A percentile compares a stretch with the other conserved stretches of the same genome.
These are phyloP conservation scores for Cordyceps farinosa DNA, from an alignment of 2,329 filamentous ascomycete genomes.

Conservation along the genomic window DNA sequence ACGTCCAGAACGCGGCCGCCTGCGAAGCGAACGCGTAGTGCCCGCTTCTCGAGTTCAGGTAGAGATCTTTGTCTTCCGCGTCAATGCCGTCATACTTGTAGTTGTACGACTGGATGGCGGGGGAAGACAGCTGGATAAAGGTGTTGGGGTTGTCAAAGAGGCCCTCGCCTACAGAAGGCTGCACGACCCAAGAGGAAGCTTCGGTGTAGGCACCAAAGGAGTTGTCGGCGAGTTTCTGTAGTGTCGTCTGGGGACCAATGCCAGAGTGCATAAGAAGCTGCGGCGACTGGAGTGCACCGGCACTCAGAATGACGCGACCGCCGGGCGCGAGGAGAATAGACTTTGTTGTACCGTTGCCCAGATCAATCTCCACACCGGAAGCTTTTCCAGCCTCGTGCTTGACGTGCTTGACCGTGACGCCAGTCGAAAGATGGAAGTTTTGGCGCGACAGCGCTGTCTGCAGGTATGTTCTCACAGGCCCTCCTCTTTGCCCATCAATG, in stretches of 20 bases:
- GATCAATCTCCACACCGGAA: conserved; percentile 38
- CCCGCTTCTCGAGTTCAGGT: conserved; percentile 45
- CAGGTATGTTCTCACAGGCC: conserved; percentile 47
- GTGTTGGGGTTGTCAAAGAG: conserved; percentile 57
- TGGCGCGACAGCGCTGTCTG: conserved; percentile 39
- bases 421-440: conserved; percentile 44
- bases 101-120: conserved; percentile 43
- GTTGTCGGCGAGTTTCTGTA: conserved; percentile 27
- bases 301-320: conserved; percentile 37
- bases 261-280: conserved; percentile 44
- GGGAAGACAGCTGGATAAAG: conserved; percentile 44
- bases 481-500: conserved; percentile 46
- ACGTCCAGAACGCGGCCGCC: conserved; percentile 51
- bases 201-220: conserved; percentile 25
- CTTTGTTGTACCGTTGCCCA: conserved; percentile 30
- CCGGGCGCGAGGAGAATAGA: conserved; percentile 28
- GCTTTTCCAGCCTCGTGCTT: conserved; percentile 37
- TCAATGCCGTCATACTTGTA: conserved; percentile 44
- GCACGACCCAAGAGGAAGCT: conserved; percentile 44
- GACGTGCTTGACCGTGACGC: conserved; percentile 43
- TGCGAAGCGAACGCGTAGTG: conserved; percentile 52
- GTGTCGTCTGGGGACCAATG: conserved; percentile 36
- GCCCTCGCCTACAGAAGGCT: conserved; percentile 44
- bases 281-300: conserved; percentile 38
- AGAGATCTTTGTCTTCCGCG: conserved; percentile 40